Base-by-base conservation (phyloP, 2,329 filamentous ascomycete genomes). In the Aspergillus quadricinctus region DNA sequence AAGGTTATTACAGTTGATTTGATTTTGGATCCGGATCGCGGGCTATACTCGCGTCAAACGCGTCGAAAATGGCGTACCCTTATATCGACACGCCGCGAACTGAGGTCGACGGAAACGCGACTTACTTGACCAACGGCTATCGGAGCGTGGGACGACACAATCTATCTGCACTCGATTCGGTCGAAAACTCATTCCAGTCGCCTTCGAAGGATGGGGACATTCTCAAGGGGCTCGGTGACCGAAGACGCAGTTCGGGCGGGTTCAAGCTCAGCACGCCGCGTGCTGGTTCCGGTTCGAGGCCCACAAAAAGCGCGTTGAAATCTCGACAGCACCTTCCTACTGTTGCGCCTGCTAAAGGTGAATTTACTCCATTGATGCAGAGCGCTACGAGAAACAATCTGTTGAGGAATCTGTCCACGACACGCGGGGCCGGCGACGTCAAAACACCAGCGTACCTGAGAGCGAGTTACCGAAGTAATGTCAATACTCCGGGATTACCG, bases 351-450 rank as follows among this genome's bases (percentile, higher is more conserved):
- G 66, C 67, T 11, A 81, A 79, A 61, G 87, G 86, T 65, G 95
- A 99, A 68, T 99, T 99, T 72, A 99, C 94, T 0, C 94, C 95
- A 0, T 79, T 99, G 64, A 84, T 99, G 70, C 96, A 96, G 74
- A 87, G 84, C 65, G 69, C 81, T 78, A 80, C 92, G 80, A 78
- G 91, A 79, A 82, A 89, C 79, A 78, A 87, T 79, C 74, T 83
- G 76, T 60, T 82, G 70, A 73, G 75, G 63, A 70, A 77, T 70
- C 63, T 84, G 82, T 71, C 88, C 83, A 72, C 84, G 83, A 74
- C 68, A 37, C 66, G 88, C 85, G 73, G 80, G 74, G 65, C 68
- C 55, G 79, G 80, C 48, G 79, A 78, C 14, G 77, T 82, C 21
- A 82, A 83, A 58, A 96, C 92, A 3, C 91, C 91, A 3, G 86